These are phyloP conservation scores for Manihot esculenta DNA, from an alignment of 441 rosid species.

Conservation along the genomic window DNA sequence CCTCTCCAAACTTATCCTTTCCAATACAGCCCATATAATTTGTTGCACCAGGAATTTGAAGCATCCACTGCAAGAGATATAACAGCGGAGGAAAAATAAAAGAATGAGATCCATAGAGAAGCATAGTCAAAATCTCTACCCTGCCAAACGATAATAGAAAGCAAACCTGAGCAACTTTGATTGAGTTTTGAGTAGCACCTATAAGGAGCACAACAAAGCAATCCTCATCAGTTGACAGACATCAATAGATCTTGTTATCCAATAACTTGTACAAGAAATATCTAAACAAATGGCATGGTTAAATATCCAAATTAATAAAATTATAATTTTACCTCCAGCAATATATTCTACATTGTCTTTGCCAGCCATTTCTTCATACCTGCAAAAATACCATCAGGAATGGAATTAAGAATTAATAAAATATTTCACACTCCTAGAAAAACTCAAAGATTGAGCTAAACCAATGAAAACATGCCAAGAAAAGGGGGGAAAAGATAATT, in stretches of 20 bases:
- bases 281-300: not conserved
- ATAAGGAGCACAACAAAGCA: slow-evolving; percentile 10
- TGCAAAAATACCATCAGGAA: slow-evolving; percentile 22
- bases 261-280: not conserved
- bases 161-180: slow-evolving; percentile 88
- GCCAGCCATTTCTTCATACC: slow-evolving; percentile 80
- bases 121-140: not conserved
- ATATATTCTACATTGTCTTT: slow-evolving; percentile 69
- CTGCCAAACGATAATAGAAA: not conserved
- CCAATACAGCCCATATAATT: slow-evolving; percentile 95
- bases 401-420: not conserved
- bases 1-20: slow-evolving; percentile 90
- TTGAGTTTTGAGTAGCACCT: slow-evolving; percentile 86
- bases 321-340: slow-evolving; percentile 74
- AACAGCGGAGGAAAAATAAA: not conserved
- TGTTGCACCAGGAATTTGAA: slow-evolving; percentile 86
- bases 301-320: not conserved
- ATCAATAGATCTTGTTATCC: not conserved
- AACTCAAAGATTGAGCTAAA: not conserved
- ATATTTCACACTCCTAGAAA: not conserved
- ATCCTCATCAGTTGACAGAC: slow-evolving; percentile 8
- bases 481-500: too few relatives aligned
- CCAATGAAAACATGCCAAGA: not conserved
- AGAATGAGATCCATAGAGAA: not conserved
- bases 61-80: slow-evolving; percentile 75